Evolutionary conservation across 2,329 filamentous ascomycete species (phyloP).

Genomic region (Nothomitra cinnamomea): DNA sequence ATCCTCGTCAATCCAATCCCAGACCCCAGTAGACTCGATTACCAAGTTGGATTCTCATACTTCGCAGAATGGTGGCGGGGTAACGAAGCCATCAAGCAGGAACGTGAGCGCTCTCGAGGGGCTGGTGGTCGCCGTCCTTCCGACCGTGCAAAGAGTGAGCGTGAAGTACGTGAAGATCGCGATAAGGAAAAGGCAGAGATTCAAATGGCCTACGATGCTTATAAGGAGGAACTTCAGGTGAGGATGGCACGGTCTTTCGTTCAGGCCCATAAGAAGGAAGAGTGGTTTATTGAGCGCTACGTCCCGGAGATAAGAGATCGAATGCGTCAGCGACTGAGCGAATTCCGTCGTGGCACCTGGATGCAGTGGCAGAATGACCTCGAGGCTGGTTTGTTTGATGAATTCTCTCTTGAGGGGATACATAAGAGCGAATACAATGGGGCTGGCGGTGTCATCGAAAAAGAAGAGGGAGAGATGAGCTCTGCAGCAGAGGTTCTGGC

Average conservation of each 20-base stretch:
- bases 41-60: slow-evolving; percentile 72
- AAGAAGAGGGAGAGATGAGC: slow-evolving; percentile 87
- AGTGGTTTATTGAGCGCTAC: slow-evolving; percentile 97
- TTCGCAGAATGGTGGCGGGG: slow-evolving; percentile 77
- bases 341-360: slow-evolving; percentile 64
- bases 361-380: slow-evolving; percentile 81
- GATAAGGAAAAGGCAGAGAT: slow-evolving; percentile 67
- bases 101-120: slow-evolving; percentile 48
- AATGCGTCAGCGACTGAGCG: slow-evolving; percentile 58
- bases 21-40: slow-evolving; percentile 56
- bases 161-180: slow-evolving; percentile 54
- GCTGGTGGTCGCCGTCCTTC: slow-evolving; percentile 52
- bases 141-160: slow-evolving; percentile 43
- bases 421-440: slow-evolving; percentile 88
- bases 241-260: slow-evolving; percentile 82
- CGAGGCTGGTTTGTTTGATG: slow-evolving; percentile 72
- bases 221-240: slow-evolving; percentile 47
- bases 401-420: slow-evolving; percentile 84
- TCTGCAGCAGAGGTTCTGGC: slow-evolving; percentile 84
- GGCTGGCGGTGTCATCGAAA: slow-evolving; percentile 68
- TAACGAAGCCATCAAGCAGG: slow-evolving; percentile 69
- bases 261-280: slow-evolving; percentile 78
- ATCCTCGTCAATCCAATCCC: slow-evolving; percentile 47
- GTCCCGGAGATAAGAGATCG: slow-evolving; percentile 63
- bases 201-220: slow-evolving; percentile 48